phyloP scores from a whole-genome alignment of 2,329 filamentous ascomycete genomes.

The Sphaerulina musiva region DNA sequence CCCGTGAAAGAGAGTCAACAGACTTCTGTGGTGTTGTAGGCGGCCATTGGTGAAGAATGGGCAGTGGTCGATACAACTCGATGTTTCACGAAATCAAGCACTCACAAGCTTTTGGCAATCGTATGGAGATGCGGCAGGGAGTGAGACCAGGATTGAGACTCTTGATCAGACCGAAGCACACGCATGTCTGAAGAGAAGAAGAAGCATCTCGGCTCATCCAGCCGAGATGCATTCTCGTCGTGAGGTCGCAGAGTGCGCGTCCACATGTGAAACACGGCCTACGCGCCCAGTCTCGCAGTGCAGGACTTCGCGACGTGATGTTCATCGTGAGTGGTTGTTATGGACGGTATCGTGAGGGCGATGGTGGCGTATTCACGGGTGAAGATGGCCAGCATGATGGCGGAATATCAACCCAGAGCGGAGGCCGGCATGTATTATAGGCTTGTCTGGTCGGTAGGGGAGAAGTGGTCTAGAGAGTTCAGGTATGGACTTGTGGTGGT shows the following conservation, averaged over 20 bases:
- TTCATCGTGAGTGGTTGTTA: not conserved
- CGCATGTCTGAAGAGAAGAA: not conserved
- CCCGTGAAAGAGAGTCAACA: not conserved
- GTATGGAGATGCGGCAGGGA: not conserved
- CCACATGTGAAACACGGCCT: conserved; percentile 8
- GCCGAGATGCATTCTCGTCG: conserved; percentile 4
- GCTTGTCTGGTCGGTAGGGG: not conserved
- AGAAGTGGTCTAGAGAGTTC: too few species aligned
- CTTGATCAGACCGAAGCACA: not conserved
- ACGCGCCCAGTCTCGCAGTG: conserved; percentile 3
- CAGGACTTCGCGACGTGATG: not conserved
- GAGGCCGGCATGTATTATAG: too few species aligned
- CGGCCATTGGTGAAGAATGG: conserved; percentile 3
- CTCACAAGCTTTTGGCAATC: conserved; percentile 4
- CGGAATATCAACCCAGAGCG: not conserved
- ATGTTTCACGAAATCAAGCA: conserved; percentile 11
- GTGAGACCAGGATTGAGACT: conserved; percentile 1
- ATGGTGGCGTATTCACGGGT: not conserved
- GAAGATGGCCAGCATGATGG: not conserved
- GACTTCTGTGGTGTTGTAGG: not conserved
- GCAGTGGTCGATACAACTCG: not conserved
- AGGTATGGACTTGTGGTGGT: too few species aligned
- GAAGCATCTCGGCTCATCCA: not conserved
- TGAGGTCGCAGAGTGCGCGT: conserved; percentile 3
- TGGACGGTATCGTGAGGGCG: not conserved